A percentile compares a stretch with the other conserved stretches of the same genome.
phyloP scores from a whole-genome alignment of 805 yeast species.

The Brettanomyces bruxellensis region DNA sequence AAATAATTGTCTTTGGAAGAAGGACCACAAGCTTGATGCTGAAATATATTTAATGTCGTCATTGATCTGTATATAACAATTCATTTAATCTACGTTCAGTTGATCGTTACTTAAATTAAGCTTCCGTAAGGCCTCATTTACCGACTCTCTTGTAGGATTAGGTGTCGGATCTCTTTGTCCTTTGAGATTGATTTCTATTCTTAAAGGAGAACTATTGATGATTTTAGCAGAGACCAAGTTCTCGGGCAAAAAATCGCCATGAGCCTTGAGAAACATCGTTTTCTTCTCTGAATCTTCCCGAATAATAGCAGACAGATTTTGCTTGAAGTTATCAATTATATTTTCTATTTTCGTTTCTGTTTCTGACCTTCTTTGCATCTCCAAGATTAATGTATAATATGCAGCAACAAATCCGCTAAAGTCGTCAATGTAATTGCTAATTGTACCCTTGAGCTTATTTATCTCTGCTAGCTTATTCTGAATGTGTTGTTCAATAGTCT shows the following conservation, averaged over 20 bases:
- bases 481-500: conserved; percentile 6
- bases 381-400: conserved; percentile 43
- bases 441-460: conserved; percentile 8
- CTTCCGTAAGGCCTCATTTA: conserved; percentile 12
- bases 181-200: conserved; percentile 13
- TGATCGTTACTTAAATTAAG: not conserved
- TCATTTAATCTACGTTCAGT: too few species aligned
- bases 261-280: conserved; percentile 31
- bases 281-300: conserved; percentile 36
- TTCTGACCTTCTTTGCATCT: conserved; percentile 40
- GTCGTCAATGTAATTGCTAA: conserved; percentile 29
- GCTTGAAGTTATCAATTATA: conserved; percentile 33
- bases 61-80: not conserved
- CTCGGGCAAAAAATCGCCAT: conserved; percentile 50
- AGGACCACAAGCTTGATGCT: not conserved
- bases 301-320: conserved; percentile 29
- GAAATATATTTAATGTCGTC: too few species aligned
- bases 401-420: conserved; percentile 42
- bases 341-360: conserved; percentile 31
- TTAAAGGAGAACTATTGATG: conserved; percentile 16
- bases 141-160: conserved; percentile 7
- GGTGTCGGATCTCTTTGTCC: conserved; percentile 15
- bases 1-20: conserved; percentile 18
- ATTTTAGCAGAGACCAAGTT: conserved; percentile 19
- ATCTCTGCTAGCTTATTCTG: conserved; percentile 6